Conservation (phyloP, 2,329 filamentous ascomycete genomes). For the Acephala macrosclerotiorum region DNA sequence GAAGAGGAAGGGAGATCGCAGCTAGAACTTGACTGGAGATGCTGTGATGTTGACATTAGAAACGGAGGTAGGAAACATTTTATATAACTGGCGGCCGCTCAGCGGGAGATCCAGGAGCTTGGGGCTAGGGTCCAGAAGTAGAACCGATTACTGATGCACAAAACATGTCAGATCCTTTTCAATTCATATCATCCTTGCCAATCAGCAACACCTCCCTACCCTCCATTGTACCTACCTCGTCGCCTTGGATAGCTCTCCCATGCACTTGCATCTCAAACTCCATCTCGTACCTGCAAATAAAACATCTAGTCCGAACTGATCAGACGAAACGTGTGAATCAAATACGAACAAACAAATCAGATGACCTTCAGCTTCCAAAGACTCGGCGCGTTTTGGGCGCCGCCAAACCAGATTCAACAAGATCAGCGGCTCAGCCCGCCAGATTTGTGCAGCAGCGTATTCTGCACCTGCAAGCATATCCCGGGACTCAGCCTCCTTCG, state of each 20-base stretch:
- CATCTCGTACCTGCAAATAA: neutral
- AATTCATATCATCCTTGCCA: neutral
- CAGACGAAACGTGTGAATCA: neutral
- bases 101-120: neutral
- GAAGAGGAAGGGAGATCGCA: neutral
- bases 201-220: neutral
- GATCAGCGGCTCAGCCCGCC: constrained; percentile 8
- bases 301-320: neutral
- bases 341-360: neutral
- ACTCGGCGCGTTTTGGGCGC: neutral
- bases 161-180: constrained; percentile 4
- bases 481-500: constrained; percentile 7
- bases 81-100: constrained; percentile 5
- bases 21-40: neutral
- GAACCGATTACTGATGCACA: neutral
- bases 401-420: neutral
- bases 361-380: neutral
- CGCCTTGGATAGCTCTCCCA: neutral
- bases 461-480: neutral
- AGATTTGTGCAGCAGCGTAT: neutral
- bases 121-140: neutral
- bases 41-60: neutral
- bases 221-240: neutral
- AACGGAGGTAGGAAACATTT: neutral
- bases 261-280: neutral